Base-by-base conservation (phyloP, 768 basidiomycete genomes). In the Artomyces pyxidatus region DNA sequence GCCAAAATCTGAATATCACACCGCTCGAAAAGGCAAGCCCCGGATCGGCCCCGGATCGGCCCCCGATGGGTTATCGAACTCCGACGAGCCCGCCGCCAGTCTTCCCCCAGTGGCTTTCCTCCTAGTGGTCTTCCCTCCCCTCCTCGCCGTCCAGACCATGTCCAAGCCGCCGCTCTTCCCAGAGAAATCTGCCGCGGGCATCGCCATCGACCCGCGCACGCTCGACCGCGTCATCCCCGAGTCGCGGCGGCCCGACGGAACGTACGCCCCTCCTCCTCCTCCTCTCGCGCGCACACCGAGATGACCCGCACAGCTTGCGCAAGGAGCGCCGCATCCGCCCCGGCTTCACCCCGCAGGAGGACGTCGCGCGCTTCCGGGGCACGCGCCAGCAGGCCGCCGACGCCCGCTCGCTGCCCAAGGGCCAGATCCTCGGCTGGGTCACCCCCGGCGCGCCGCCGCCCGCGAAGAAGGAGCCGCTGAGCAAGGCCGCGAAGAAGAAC, bases 291-390 rank as follows among this genome's bases (percentile, higher is more conserved):
- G 5, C 42, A 25, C 27, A 25, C 37, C 30, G 10, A 37, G n/a
- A 35, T 44, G n/a, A 50, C 25, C 48, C 43, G 7, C 35, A 16
- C 64, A 96, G 93, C 42, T 65, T 89, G 28, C 83, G 93, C 53
- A 95, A 93, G 67, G 78, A 93, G 66, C 71, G 86, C 49, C 93
- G 85, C 71, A 84, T 97, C 55, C 76, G 93, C 23, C 93, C 91
- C 3, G 93, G 93, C 0, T 97, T 85, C 67, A 95, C 90, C 4
- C 93, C 93, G 0, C 90, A 93, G 66, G 93, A 97, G 65, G 93
- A 97, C 66, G 77, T 94, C 7, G 75, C 78, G n/a, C 81, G 83
- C 42, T 97, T 93, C 66, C 78, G 89, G 46, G 80, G 87, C 37
- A 77, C 81, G 39, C 80, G 81, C 45, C 88, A 90, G 63, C 74